Base-by-base conservation (phyloP, 2,329 filamentous ascomycete genomes). In the Rosellinia necatrix region DNA sequence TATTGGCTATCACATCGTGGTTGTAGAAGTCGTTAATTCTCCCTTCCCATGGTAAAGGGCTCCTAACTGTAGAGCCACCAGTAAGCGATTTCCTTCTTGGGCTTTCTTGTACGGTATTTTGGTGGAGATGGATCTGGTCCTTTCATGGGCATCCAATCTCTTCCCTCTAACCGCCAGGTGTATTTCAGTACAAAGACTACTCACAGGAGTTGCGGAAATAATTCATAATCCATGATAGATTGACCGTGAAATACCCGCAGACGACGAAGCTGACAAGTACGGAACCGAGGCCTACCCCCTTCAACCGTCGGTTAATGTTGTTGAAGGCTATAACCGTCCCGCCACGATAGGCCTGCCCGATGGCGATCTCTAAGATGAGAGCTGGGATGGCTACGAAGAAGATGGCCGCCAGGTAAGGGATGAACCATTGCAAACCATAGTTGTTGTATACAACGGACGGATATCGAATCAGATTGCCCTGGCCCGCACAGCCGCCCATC, bases 311-410 rank as follows among this genome's bases (percentile, higher is more conserved):
- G 63, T 82, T 76, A 56, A 84, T 71, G 60, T 78, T 81, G 70
- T 80, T 78, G 65, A 76, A 83, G 4, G 81, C 80, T 49, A 83
- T 78, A 34, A 82, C 78, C 3, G 76, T 78, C 10, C 81, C 81
- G 34, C 79, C 81, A 10, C 80, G 79, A 63, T 83, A 82, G 4
- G 81, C 81, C 63, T 84, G 89, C 42, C 91, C 91, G 49, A 90
- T 91, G 49, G 88, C 88, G 47, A 84, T 81, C 65, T 85, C 82
- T 19, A 84, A 75, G 10, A 83, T 76, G 32, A 84, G 74, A 0
- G 78, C 75, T 0, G 81, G 82, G 40, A 84, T 83, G 32, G 81
- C 81, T 53, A 85, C 75, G 9, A 83, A 68, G 54, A 82, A 79
- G 13, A 84, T 75, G 5, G 79, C 78, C 53, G 84, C 70, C 4